Evolutionary conservation across 768 basidiomycete genomes (phyloP).

Genomic region (Rhizopogon roseolus): DNA sequence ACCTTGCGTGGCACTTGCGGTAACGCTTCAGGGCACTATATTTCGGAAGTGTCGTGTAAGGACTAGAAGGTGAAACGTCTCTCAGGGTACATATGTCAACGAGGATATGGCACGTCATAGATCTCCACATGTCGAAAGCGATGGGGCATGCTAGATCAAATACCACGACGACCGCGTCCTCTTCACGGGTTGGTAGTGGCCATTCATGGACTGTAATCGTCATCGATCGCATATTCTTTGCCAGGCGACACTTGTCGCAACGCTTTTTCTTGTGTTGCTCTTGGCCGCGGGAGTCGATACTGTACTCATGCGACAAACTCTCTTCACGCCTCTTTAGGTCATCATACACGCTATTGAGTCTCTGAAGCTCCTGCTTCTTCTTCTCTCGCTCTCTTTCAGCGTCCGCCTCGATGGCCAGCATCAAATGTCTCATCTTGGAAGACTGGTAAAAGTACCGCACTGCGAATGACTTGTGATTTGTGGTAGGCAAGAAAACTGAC

Average conservation of each 20-base stretch:
- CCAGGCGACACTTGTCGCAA: constrained; percentile 27
- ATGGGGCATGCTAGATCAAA: constrained; percentile 40
- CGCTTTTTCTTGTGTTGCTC: neutral
- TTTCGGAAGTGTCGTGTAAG: constrained; percentile 10
- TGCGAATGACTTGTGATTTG: constrained; percentile 20
- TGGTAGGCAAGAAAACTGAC: constrained; percentile 30
- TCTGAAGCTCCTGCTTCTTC: constrained; percentile 25
- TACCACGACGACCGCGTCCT: constrained; percentile 24
- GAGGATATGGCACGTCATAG: constrained; percentile 33
- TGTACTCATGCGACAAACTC: neutral
- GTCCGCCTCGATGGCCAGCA: constrained; percentile 21
- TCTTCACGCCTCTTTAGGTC: neutral
- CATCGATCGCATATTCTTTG: constrained; percentile 16
- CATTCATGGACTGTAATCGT: constrained; percentile 37
- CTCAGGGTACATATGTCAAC: constrained; percentile 27
- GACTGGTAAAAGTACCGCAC: constrained; percentile 31
- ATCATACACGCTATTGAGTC: constrained; percentile 10
- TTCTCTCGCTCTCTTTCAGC: constrained; percentile 15
- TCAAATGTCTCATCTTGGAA: constrained; percentile 16
- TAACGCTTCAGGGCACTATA: constrained; percentile 12
- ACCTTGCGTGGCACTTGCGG: constrained; percentile 8
- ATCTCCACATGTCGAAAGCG: constrained; percentile 40
- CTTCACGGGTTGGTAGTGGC: constrained; percentile 33
- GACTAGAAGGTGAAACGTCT: neutral
- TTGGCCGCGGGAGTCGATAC: neutral